phyloP scores from a whole-genome alignment of 108 stramenopile species.

The Nitzschia inconspicua region DNA sequence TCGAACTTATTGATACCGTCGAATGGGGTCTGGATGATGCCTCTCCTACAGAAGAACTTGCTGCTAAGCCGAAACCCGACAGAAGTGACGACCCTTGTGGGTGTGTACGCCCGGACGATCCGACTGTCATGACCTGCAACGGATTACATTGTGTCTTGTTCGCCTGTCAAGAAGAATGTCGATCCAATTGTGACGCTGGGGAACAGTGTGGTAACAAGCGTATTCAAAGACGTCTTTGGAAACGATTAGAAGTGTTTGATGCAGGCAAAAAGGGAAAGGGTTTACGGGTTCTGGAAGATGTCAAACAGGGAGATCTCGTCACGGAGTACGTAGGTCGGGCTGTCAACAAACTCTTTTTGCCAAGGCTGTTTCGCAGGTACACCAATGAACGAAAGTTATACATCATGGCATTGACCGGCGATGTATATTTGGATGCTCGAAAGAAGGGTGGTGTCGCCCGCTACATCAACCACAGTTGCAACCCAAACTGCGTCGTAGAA shows the following conservation, averaged over 20 bases:
- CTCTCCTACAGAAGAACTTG: constrained; percentile 14
- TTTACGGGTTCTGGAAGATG: constrained; percentile 46
- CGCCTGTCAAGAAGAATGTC: constrained; percentile 84
- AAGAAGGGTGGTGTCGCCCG: constrained; percentile 88
- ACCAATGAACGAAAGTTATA: constrained; percentile 84
- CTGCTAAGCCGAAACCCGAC: constrained; percentile 15
- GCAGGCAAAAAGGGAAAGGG: constrained; percentile 79
- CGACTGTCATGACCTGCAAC: constrained; percentile 8
- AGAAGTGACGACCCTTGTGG: constrained; percentile 26
- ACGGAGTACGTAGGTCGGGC: constrained; percentile 87
- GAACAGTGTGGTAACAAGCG: constrained; percentile 73
- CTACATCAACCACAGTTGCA: constrained; percentile 97
- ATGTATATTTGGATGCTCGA: constrained; percentile 93
- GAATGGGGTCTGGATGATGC: constrained; percentile 18
- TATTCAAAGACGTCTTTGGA: constrained; percentile 60
- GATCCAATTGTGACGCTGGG: constrained; percentile 55
- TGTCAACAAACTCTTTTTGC: constrained; percentile 50
- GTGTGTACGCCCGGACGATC: constrained; percentile 7
- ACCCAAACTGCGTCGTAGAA: constrained; percentile 93
- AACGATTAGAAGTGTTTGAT: constrained; percentile 58
- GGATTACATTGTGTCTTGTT: constrained; percentile 52
- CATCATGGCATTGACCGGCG: constrained; percentile 90
- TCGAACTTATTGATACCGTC: constrained; percentile 21
- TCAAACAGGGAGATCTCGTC: constrained; percentile 62
- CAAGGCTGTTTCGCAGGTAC: constrained; percentile 63